These are phyloP conservation scores for Aciculoconidium aculeatum DNA, from an alignment of 805 yeast genomes.

Conservation along the genomic window DNA sequence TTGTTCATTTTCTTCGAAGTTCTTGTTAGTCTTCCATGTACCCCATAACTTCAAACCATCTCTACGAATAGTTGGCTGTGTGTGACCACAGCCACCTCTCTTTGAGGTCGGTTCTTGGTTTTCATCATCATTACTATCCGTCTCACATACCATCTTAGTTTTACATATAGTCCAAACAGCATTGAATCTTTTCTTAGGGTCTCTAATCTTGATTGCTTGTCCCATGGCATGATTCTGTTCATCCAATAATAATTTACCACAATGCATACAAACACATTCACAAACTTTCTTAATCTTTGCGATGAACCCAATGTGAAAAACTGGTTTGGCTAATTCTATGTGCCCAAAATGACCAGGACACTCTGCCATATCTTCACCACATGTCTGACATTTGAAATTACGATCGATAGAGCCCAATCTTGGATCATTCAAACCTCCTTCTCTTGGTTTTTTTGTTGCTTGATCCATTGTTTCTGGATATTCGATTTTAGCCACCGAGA, in stretches of 20 bases:
- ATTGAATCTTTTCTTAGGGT: slow-evolving; percentile 92
- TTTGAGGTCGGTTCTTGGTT: slow-evolving; percentile 37
- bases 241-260: slow-evolving; percentile 90
- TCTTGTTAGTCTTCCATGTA: slow-evolving; percentile 91
- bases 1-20: slow-evolving; percentile 77
- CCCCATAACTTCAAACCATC: slow-evolving; percentile 97
- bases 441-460: slow-evolving; percentile 88
- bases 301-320: slow-evolving; percentile 95
- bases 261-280: slow-evolving; percentile 97
- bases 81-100: slow-evolving; percentile 98
- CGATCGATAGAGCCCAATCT: slow-evolving; percentile 96
- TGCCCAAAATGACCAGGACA: slow-evolving; percentile 99
- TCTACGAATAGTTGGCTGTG: slow-evolving; percentile 91
- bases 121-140: slow-evolving; percentile 67
- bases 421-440: slow-evolving; percentile 96
- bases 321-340: slow-evolving; percentile 96
- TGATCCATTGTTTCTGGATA: slow-evolving; percentile 99
- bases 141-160: slow-evolving; percentile 92
- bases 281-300: slow-evolving; percentile 91
- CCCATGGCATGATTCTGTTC: slow-evolving; percentile 79
- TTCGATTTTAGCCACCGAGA: slow-evolving; percentile 95
- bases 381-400: slow-evolving; percentile 96
- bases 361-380: slow-evolving; percentile 98
- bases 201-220: slow-evolving; percentile 81
- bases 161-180: slow-evolving; percentile 95